Conservation (phyloP, 306 rosid species). For the Rosa persica region DNA sequence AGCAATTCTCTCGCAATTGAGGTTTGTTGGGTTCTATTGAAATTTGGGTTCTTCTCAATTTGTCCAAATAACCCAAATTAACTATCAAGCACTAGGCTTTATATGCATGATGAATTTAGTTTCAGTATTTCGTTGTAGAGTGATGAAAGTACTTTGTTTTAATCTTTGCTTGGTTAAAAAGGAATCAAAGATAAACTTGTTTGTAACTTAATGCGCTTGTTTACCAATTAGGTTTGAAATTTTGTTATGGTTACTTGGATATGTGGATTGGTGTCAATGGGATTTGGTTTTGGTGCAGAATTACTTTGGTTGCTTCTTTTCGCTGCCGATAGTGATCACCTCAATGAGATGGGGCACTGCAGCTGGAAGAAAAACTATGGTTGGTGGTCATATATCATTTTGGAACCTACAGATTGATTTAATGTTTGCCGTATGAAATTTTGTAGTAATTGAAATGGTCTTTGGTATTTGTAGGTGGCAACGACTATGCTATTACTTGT, state of each 20-base stretch:
- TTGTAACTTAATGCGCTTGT: neutral
- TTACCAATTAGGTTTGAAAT: neutral
- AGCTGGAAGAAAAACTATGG: slow-evolving; percentile 98
- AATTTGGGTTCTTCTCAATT: neutral
- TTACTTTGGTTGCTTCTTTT: slow-evolving; percentile 89
- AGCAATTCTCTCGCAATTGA: slow-evolving; percentile 91
- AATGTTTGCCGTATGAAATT: neutral
- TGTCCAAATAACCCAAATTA: no score
- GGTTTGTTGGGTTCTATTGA: slow-evolving; percentile 40
- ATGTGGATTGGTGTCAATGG: neutral
- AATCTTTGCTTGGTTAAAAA: neutral
- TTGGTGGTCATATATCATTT: slow-evolving; percentile 32
- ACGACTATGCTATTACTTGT: slow-evolving; percentile 79
- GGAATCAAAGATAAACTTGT: neutral
- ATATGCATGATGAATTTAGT: no score
- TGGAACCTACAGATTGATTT: neutral
- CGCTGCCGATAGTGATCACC: slow-evolving; percentile 85
- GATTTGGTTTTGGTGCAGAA: slow-evolving; percentile 53
- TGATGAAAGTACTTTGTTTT: neutral
- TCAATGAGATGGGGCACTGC: slow-evolving; percentile 98
- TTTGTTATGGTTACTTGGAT: neutral
- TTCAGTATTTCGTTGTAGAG: neutral
- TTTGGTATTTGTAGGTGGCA: slow-evolving; percentile 63
- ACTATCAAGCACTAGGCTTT: no score
- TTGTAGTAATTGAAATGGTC: slow-evolving; percentile 17